Evolutionary conservation across 164 flowering plant genomes (phyloP), one percentile per base, ranked within the genome.

Genomic region (Platanus orientalis): DNA sequence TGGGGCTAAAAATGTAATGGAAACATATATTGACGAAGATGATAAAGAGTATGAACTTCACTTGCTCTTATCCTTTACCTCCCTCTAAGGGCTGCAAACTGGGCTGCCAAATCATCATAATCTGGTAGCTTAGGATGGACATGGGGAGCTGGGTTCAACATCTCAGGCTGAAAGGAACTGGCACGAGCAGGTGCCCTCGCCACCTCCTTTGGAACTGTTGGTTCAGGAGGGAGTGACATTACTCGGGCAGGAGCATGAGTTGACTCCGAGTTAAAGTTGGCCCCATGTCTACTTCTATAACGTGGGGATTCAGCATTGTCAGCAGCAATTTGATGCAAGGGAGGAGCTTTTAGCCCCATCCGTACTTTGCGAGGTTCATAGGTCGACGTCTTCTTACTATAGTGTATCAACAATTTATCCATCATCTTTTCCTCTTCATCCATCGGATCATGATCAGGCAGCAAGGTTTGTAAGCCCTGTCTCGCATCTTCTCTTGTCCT

Each of bases 371-470:
- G 73, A 11, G 67, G 67, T 16, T 81, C 93, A 34, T 44, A 61
- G 21, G 67, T 39, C 36, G 91, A 66, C 42, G 84, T 79, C 54
- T 92, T 90, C 77, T 78, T 80, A 63, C 96, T 85, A 75, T 88
- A 92, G 60, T 90, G 90, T 20, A 90, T 48, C 71, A 92, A 70
- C 14, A 90, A 79, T 59, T 75, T 77, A 65, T 92, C 96, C 58
- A 92, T 80, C 61, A 76, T 76, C 74, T 57, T 81, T 66, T 92
- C 98, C 61, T 92, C 96, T 52, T 86, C 86, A 62, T 86, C 87
- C 21, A 54, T 74, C 17, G 20, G n/a, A 36, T 57, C 20, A 23
- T 55, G 73, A 20, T 83, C 88, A 11, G n/a, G 79, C 80, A n/a
- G 74, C 78, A n/a, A 58, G 24, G 75, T 62, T 60, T 81, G 83